Conservation (phyloP, 352 stramenopile species). For the Blastocystis sp. region DNA sequence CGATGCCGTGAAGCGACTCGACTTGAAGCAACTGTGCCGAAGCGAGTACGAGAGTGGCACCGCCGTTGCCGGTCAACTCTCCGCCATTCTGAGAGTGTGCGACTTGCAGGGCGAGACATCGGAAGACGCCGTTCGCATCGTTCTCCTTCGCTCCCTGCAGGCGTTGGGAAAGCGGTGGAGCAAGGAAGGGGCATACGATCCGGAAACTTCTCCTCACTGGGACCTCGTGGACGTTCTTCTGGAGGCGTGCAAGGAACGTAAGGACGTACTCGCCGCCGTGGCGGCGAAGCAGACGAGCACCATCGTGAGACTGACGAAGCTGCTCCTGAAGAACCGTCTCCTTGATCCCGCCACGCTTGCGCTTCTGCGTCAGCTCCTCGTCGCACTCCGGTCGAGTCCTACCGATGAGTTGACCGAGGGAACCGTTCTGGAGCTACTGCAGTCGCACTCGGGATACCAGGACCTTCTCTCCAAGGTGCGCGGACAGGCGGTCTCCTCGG, state of each 20-base stretch:
- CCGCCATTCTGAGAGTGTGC: background rate
- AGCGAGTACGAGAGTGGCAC: background rate
- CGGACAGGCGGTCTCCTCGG: background rate
- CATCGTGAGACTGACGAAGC: background rate
- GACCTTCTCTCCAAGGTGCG: background rate
- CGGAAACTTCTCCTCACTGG: background rate
- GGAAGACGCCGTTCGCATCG: background rate
- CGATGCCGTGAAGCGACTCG: background rate
- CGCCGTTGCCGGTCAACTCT: background rate
- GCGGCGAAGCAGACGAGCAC: background rate
- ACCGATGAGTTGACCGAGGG: background rate
- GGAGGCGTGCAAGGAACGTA: background rate
- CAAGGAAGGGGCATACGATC: background rate
- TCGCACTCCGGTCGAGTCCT: background rate
- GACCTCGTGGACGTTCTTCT: background rate
- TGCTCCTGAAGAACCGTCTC: conserved; percentile 14
- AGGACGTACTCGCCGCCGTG: background rate
- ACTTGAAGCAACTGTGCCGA: background rate
- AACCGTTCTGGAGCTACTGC: background rate
- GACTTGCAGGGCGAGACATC: background rate
- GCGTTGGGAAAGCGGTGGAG: background rate
- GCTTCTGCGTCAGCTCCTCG: background rate
- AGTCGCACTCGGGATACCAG: background rate
- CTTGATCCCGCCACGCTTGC: background rate
- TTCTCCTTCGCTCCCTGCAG: conserved; percentile 13